Base-by-base conservation (phyloP, 192 early-diverging fungal species). In the Borealophlyctis nickersoniae region DNA sequence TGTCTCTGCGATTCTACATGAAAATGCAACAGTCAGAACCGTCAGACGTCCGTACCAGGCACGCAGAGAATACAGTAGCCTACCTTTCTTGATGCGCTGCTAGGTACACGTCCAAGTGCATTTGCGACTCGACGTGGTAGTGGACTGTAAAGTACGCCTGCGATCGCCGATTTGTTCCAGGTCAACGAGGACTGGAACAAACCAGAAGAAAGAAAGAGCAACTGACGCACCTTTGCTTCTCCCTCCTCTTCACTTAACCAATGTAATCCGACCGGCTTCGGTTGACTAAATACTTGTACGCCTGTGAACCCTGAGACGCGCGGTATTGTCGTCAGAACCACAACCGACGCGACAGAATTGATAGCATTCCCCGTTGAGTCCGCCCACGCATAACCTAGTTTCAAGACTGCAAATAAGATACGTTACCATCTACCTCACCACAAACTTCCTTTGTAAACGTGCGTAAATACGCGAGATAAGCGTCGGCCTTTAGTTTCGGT, bases 231-330 rank as follows among this genome's bases (percentile, higher is more conserved):
- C 69, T 79, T 79, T 16, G 53, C 32, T 30, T 66, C 73, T 32
- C 77, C 77, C 50, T 79, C 77, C n/a, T n/a, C n/a, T 32, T 79
- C 77, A 27, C 55, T 60, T 28, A 79, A 58, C 77, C 77, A 79
- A 54, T 75, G 66, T n/a, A 79, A 63, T 0, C 77, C 77, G 9
- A 57, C 67, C 32, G 77, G 77, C 50, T 79, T 79, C 2, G 77
- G 77, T 53, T 75, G 73, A 3, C 66, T 68, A 57, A 70, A 79
- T 4, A 79, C 68, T 30, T 66, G 63, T 26, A 63, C 66, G 29
- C 64, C 56, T 9, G 77, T 75, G 63, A 79, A 79, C 16, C 76
- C 76, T 77, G 63, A 7, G 24, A 16, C 19, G n/a, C n/a, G n/a
- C n/a, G n/a, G n/a, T n/a, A n/a, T n/a, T n/a, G n/a, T n/a, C n/a